Conservation (phyloP, 345 rosid species). For the Populus simonii region DNA sequence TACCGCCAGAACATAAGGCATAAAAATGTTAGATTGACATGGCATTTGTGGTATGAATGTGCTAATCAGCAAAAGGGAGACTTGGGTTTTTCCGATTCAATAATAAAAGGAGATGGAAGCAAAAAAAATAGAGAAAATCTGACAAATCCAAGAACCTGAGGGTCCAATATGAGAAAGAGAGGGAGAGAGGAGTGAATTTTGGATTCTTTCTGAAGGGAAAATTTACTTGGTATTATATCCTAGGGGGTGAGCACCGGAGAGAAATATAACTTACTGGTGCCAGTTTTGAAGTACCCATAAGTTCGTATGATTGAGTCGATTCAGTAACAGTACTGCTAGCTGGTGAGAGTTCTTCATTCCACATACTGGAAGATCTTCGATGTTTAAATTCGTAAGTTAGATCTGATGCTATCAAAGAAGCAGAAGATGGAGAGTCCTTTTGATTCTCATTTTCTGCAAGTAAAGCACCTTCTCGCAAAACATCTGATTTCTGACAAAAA, state of each 20-base stretch:
- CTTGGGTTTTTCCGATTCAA: background rate
- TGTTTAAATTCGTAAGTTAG: slow-evolving; percentile 54
- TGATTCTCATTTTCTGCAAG: slow-evolving; percentile 57
- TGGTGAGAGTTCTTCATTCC: slow-evolving; percentile 73
- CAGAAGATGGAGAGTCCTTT: slow-evolving; percentile 49
- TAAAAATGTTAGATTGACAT: background rate
- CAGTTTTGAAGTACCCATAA: slow-evolving; percentile 43
- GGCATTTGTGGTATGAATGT: background rate
- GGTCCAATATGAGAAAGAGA: background rate
- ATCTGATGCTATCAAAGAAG: slow-evolving; percentile 47
- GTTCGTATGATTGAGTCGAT: slow-evolving; percentile 61
- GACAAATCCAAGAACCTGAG: background rate
- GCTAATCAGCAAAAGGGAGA: background rate
- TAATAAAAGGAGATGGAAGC: background rate
- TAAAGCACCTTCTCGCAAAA: slow-evolving; percentile 46
- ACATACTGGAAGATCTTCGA: slow-evolving; percentile 71
- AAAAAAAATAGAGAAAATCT: no score
- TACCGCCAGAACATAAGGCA: background rate
- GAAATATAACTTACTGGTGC: slow-evolving; percentile 34
- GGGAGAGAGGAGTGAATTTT: background rate
- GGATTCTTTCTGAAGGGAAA: background rate
- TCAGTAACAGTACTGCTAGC: slow-evolving; percentile 65
- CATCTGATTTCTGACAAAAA: slow-evolving; percentile 53
- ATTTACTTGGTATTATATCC: background rate
- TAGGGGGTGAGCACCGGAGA: background rate